A percentile compares a stretch with the other conserved stretches of the same genome.
These are phyloP conservation scores for Ophiocordyceps sinensis DNA, from an alignment of 2,329 filamentous ascomycete species.

Conservation along the genomic window DNA sequence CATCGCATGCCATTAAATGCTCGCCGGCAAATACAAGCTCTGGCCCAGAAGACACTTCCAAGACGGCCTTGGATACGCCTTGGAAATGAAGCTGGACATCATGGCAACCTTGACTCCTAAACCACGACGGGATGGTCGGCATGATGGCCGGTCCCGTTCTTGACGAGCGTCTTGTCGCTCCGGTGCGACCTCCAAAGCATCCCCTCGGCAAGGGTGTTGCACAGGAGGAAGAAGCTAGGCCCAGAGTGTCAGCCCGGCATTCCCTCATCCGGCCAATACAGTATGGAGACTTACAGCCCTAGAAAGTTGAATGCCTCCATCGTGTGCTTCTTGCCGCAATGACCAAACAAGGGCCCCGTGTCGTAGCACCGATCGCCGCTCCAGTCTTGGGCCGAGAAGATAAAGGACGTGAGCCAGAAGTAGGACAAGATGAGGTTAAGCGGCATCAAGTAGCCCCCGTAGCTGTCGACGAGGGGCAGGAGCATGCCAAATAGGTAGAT, in stretches of 20 bases:
- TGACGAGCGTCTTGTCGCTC: background rate
- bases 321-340: conserved; percentile 9
- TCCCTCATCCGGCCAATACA: background rate
- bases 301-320: conserved; percentile 11
- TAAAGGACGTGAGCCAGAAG: conserved; percentile 13
- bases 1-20: too few relatives aligned
- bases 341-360: conserved; percentile 1
- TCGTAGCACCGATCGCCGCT: conserved; percentile 5
- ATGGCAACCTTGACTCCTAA: background rate
- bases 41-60: too few relatives aligned
- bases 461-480: conserved; percentile 7
- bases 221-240: conserved; percentile 7
- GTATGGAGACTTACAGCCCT: conserved; percentile 8
- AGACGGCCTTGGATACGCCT: too few relatives aligned
- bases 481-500: conserved; percentile 8
- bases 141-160: background rate
- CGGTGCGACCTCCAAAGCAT: conserved; percentile 1
- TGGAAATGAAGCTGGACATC: too few relatives aligned
- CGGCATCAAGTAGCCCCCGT: conserved; percentile 8
- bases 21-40: too few relatives aligned
- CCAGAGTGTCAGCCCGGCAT: background rate
- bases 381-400: conserved; percentile 12
- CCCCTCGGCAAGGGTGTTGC: conserved; percentile 6
- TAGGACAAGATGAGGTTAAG: conserved; percentile 11
- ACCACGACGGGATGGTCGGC: background rate